phyloP scores from a whole-genome alignment of 148 eudicot genomes.

The Vaccinium macrocarpon region DNA sequence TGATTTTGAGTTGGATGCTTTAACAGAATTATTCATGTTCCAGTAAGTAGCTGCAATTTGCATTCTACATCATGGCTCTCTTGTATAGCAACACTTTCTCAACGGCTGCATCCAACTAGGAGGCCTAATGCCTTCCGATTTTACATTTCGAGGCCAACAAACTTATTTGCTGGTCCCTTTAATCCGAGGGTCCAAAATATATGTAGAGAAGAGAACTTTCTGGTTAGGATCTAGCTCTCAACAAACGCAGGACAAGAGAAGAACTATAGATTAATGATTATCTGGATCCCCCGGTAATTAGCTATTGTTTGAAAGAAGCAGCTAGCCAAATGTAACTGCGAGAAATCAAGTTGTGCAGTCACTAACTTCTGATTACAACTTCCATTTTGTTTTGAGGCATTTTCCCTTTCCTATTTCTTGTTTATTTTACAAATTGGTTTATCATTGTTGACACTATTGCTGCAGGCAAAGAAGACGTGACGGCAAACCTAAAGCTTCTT shows the following conservation, averaged over 20 bases:
- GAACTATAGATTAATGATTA: neutral
- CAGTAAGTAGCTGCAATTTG: neutral
- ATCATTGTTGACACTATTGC: neutral
- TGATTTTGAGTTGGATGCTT: too few species aligned
- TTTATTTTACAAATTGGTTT: neutral
- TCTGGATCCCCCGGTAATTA: neutral
- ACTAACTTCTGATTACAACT: neutral
- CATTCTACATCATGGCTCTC: neutral
- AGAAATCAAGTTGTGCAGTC: neutral
- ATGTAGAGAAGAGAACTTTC: neutral
- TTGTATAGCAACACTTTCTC: neutral
- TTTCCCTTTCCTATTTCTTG: too few species aligned
- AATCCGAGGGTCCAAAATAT: neutral
- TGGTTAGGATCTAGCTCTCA: too few species aligned
- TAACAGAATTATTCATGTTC: neutral
- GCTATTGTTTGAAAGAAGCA: neutral
- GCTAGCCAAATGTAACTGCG: neutral
- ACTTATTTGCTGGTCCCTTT: neutral
- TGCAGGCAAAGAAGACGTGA: conserved; percentile 36
- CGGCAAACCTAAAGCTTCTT: conserved; percentile 1
- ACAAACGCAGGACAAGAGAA: neutral
- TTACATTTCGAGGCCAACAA: neutral
- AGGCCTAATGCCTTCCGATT: neutral
- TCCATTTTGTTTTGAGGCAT: neutral
- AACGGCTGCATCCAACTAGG: neutral